Conservation (phyloP, 2,329 filamentous ascomycete species). For the Ophiocordyceps sinensis region DNA sequence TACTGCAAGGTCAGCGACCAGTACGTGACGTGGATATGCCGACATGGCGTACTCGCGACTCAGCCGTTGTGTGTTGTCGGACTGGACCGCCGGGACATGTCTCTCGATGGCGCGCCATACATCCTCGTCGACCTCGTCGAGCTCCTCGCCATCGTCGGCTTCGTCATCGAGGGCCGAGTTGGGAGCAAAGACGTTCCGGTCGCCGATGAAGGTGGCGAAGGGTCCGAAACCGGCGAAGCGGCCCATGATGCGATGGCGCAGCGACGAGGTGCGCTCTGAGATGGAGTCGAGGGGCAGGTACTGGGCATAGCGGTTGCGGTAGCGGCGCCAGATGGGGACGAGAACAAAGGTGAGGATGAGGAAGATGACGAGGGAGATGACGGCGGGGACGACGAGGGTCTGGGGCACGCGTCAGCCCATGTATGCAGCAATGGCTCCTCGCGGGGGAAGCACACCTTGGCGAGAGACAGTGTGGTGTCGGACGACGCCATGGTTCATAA, state of each 20-base stretch:
- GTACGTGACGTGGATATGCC: neutral
- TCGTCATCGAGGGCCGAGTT: constrained; percentile 25
- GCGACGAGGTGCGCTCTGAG: constrained; percentile 38
- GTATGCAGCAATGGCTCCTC: neutral
- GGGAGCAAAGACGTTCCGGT: constrained; percentile 21
- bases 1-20: constrained; percentile 6
- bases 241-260: constrained; percentile 33
- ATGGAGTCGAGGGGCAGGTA: constrained; percentile 57
- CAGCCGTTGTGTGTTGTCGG: constrained; percentile 44
- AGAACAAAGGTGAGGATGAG: constrained; percentile 49
- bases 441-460: neutral
- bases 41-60: constrained; percentile 51
- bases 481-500: neutral
- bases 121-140: constrained; percentile 43
- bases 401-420: constrained; percentile 18
- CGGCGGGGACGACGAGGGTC: constrained; percentile 56
- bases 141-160: constrained; percentile 47
- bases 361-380: constrained; percentile 57
- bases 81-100: constrained; percentile 17
- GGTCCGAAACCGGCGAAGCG: constrained; percentile 16
- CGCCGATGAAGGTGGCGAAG: constrained; percentile 33
- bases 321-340: constrained; percentile 54
- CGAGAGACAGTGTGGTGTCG: neutral
- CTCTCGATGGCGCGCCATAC: constrained; percentile 25
- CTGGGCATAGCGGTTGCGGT: constrained; percentile 56